Base-by-base conservation (phyloP, 805 yeast genomes). In the Wickerhamomyces subpelliculosus region DNA sequence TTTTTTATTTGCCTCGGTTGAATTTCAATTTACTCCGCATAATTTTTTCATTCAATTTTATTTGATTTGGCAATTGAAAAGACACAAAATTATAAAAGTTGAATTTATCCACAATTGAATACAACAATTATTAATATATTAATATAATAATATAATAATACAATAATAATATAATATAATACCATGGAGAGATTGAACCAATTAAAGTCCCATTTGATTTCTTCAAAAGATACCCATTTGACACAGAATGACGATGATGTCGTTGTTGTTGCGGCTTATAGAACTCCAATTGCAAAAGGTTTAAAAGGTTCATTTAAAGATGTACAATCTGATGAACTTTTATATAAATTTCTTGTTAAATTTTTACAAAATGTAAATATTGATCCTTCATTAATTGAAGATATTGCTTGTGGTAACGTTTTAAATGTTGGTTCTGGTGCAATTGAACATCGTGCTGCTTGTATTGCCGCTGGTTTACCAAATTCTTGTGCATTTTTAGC, bases 361-460 rank as follows among this genome's bases (percentile, higher is more conserved):
- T 72, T 84, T 45, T 57, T 89, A 41, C 68, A 72, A 41, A 71
- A 70, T 45, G 62, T 75, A 29, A 62, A 68, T 34, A 55, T 76
- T 11, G 74, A 76, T 39, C 71, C 77, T 39, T 63, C 67, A 32
- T 56, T 77, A 47, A 79, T 90, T 44, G 95, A 83, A 51, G 97
- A 90, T 54, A 80, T 90, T 41, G 81, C 81, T 24, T 80, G 86
- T 45, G 97, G 97, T 49, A 90, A 90, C 60, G 97, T 90, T 21
- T 72, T 89, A 56, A 87, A 89, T 66, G 74, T 77, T 34, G 96
- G 95, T 36, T 94, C 97, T 19, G 97, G 97, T 52, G 96, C 93
- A 38, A 82, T 83, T 40, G 97, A 89, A 64, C 95, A 86, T 64
- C 72, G 97, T 51, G 96, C 95, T 35, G 96, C 97, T 30, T 71